Conservation (phyloP, 345 rosid species). For the Gossypium mustelinum region DNA sequence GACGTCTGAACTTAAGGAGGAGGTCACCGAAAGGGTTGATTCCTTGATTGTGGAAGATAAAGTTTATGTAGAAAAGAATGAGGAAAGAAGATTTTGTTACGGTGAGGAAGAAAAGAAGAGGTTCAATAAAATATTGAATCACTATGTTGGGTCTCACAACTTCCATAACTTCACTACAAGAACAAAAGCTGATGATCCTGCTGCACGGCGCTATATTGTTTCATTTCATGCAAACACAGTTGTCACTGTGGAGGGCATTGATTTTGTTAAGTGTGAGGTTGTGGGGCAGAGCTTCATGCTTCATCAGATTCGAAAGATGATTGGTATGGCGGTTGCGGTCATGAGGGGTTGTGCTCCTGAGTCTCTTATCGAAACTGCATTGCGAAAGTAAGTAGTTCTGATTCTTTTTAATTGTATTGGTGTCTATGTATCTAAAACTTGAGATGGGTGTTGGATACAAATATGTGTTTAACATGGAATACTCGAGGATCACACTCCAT, state of each 20-base stretch:
- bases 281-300: constrained; percentile 99
- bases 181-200: constrained; percentile 79
- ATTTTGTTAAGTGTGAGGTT: constrained; percentile 90
- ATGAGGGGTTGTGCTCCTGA: constrained; percentile 82
- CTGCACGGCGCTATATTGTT: constrained; percentile 67
- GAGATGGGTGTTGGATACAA: not conserved
- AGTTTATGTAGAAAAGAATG: constrained; percentile 24
- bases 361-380: constrained; percentile 57
- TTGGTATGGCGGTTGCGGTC: constrained; percentile 83
- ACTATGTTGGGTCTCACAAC: constrained; percentile 84
- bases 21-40: constrained; percentile 14
- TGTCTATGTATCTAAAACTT: not conserved
- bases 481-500: not conserved
- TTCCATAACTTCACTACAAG: constrained; percentile 94
- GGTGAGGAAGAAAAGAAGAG: constrained; percentile 74
- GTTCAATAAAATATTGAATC: constrained; percentile 65
- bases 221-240: constrained; percentile 56
- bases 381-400: constrained; percentile 51
- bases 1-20: constrained; percentile 2
- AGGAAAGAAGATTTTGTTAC: constrained; percentile 42
- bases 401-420: not conserved
- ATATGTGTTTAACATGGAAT: not conserved
- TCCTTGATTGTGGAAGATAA: not conserved
- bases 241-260: constrained; percentile 64
- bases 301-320: constrained; percentile 94